Percentiles rank a stretch among this genome's conserved stretches.
phyloP scores from a whole-genome alignment of 2,329 filamentous ascomycete genomes.

The Raffaelea ambrosiae region DNA sequence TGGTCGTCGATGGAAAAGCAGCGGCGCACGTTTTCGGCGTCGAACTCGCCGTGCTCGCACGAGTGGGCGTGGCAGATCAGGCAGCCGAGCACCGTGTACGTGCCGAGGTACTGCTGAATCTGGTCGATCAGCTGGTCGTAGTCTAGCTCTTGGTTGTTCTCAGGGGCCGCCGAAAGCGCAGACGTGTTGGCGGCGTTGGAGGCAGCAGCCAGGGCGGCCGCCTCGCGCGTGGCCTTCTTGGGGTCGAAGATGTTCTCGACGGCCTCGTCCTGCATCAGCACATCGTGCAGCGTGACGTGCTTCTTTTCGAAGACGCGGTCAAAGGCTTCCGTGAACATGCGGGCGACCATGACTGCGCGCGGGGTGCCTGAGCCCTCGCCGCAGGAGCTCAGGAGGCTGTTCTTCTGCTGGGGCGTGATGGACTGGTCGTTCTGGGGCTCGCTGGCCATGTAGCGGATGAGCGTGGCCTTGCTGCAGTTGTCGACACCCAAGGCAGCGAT shows the following conservation, averaged over 20 bases:
- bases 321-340: constrained; percentile 49
- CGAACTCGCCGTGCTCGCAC: constrained; percentile 53
- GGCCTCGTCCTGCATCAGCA: constrained; percentile 43
- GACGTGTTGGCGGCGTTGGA: not conserved
- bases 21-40: constrained; percentile 42
- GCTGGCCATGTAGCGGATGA: constrained; percentile 45
- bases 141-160: constrained; percentile 18
- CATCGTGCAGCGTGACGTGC: constrained; percentile 40
- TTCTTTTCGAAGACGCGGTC: constrained; percentile 42
- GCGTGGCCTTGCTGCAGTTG: constrained; percentile 40
- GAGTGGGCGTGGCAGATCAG: constrained; percentile 52
- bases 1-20: constrained; percentile 40
- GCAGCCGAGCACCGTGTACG: constrained; percentile 47
- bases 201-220: constrained; percentile 19
- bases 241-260: constrained; percentile 45
- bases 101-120: constrained; percentile 41
- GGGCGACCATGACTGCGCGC: constrained; percentile 32
- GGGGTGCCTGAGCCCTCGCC: constrained; percentile 27
- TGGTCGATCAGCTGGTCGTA: constrained; percentile 26
- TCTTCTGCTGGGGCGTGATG: constrained; percentile 47
- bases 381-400: constrained; percentile 39
- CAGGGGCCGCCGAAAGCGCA: not conserved
- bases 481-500: constrained; percentile 39
- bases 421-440: constrained; percentile 34
- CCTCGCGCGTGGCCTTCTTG: constrained; percentile 43